A percentile compares a stretch with the other conserved stretches of the same genome.
Evolutionary conservation across 192 early-diverging fungal genomes (phyloP).

Genomic region (Obelidium mucronatum): DNA sequence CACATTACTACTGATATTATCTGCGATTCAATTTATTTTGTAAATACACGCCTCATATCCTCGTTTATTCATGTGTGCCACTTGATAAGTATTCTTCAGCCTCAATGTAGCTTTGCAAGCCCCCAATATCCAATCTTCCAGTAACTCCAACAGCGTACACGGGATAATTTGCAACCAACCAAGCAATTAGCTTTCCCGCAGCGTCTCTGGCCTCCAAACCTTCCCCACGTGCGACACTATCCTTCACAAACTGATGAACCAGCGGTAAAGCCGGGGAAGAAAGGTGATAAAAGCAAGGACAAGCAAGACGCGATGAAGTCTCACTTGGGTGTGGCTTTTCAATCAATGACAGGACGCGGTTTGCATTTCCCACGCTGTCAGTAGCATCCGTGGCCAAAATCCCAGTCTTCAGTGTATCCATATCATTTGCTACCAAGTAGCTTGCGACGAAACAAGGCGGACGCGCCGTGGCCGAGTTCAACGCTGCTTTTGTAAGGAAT

Average conservation of each 20-base stretch:
- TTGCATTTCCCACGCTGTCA: not conserved
- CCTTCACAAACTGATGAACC: constrained; percentile 54
- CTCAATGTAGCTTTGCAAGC: constrained; percentile 58
- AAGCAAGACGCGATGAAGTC: constrained; percentile 56
- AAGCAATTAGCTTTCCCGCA: constrained; percentile 59
- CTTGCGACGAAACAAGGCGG: constrained; percentile 51
- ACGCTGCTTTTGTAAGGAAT: constrained; percentile 50
- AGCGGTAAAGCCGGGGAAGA: constrained; percentile 29
- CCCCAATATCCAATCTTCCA: constrained; percentile 73
- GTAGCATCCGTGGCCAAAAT: constrained; percentile 52
- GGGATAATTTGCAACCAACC: constrained; percentile 46
- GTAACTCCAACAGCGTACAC: constrained; percentile 49
- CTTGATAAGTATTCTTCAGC: constrained; percentile 57
- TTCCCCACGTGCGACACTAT: constrained; percentile 33
- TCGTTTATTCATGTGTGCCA: no score
- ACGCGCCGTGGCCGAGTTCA: not conserved
- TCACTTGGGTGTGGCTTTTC: constrained; percentile 61
- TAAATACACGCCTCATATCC: no score
- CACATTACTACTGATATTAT: not conserved
- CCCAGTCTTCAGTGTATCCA: constrained; percentile 60
- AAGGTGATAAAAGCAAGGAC: constrained; percentile 71
- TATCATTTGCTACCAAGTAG: constrained; percentile 59
- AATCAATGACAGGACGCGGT: constrained; percentile 50
- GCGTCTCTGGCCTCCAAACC: constrained; percentile 60
- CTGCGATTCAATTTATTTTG: no score